phyloP scores from a whole-genome alignment of 495 filamentous ascomycete genomes.

The Neurospora sp. region DNA sequence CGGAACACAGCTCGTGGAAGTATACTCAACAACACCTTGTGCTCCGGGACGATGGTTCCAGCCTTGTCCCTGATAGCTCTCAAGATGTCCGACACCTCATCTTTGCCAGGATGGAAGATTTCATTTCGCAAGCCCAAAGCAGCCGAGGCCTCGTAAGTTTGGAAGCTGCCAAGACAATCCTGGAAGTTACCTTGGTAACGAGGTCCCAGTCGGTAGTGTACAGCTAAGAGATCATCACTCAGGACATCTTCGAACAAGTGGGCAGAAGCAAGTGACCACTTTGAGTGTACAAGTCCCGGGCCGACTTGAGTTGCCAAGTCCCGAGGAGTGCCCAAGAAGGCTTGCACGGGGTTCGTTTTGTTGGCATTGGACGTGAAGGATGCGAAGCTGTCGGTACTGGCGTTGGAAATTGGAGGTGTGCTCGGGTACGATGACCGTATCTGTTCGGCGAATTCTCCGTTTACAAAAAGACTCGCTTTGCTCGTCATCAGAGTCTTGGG shows the following conservation, averaged over 20 bases:
- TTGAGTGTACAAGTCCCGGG: conserved; percentile 59
- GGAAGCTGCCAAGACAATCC: conserved; percentile 89
- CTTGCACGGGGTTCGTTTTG: conserved; percentile 63
- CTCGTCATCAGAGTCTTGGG: conserved; percentile 65
- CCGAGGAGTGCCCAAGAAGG: conserved; percentile 87
- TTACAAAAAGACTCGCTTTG: conserved; percentile 79
- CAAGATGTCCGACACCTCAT: conserved; percentile 86
- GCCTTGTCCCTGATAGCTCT: conserved; percentile 77
- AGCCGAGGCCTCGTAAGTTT: conserved; percentile 94
- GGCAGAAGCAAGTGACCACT: conserved; percentile 81
- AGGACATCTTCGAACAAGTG: conserved; percentile 81
- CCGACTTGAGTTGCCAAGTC: conserved; percentile 79
- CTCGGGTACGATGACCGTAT: conserved; percentile 79
- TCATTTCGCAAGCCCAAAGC: conserved; percentile 86
- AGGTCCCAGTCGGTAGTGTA: conserved; percentile 79
- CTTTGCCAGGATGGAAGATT: conserved; percentile 78
- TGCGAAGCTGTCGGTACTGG: conserved; percentile 49
- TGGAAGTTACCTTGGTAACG: conserved; percentile 94
- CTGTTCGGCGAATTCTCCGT: conserved; percentile 91
- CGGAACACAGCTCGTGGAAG: conserved; percentile 68
- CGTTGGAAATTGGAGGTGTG: conserved; percentile 49
- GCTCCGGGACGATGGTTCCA: conserved; percentile 68
- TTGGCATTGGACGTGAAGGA: conserved; percentile 45
- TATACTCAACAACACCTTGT: conserved; percentile 74
- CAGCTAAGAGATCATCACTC: conserved; percentile 85